phyloP scores from a whole-genome alignment of 2,329 filamentous ascomycete species.

The Verticillium klebahnii region DNA sequence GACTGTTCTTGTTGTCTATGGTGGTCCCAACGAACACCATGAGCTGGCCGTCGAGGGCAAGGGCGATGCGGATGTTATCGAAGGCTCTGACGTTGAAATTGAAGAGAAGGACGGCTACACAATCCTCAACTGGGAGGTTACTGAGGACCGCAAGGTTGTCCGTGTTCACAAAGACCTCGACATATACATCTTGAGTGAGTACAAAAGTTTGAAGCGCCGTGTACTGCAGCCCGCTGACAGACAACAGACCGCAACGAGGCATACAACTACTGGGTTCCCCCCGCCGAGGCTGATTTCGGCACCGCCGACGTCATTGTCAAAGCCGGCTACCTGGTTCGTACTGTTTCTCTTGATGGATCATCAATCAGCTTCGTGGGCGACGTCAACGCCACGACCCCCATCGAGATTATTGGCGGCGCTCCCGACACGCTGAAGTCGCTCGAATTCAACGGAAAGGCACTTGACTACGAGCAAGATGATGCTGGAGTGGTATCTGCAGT shows the following conservation, averaged over 20 bases:
- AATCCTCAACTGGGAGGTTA: slow-evolving; percentile 10
- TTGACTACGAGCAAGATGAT: slow-evolving; percentile 12
- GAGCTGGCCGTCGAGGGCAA: slow-evolving; percentile 43
- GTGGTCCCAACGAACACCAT: slow-evolving; percentile 52
- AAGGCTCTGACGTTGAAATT: slow-evolving; percentile 7
- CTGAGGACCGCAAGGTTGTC: slow-evolving; percentile 11
- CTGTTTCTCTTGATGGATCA: slow-evolving; percentile 9
- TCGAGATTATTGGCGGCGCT: slow-evolving; percentile 17
- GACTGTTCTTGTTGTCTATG: slow-evolving; percentile 57
- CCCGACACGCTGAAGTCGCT: slow-evolving; percentile 10
- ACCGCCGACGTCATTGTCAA: slow-evolving; percentile 17
- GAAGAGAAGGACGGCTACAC: slow-evolving; percentile 10
- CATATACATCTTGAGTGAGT: slow-evolving; percentile 24
- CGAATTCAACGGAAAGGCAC: slow-evolving; percentile 12
- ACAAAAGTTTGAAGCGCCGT: too few relatives aligned
- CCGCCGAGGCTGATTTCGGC: slow-evolving; percentile 10
- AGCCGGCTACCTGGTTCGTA: slow-evolving; percentile 17
- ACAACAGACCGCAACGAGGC: slow-evolving; percentile 16
- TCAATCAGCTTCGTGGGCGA: slow-evolving; percentile 17
- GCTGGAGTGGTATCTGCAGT: slow-evolving; percentile 14
- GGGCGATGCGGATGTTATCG: slow-evolving; percentile 5
- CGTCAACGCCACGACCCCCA: slow-evolving; percentile 15
- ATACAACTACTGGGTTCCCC: slow-evolving; percentile 19
- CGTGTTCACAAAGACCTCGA: slow-evolving; percentile 8
- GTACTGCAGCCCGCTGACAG: too few relatives aligned